Base-by-base conservation (phyloP, 352 stramenopile genomes). In the Pythium rishiriense region DNA sequence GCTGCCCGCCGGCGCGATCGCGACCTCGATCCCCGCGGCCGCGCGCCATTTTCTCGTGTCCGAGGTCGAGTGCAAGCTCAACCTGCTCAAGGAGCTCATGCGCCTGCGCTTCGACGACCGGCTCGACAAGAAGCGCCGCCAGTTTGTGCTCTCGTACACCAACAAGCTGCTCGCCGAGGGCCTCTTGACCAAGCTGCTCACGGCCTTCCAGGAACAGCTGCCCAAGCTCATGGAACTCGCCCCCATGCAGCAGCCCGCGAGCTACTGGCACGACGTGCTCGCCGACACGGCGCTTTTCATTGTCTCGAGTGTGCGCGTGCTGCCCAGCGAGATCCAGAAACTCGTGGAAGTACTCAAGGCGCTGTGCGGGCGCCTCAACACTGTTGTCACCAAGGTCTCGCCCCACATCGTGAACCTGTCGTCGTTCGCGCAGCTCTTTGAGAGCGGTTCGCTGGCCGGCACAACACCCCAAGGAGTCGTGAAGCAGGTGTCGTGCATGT, bases 351-450 rank as follows among this genome's bases (percentile, higher is more conserved):
- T 87, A 25, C 58, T 92, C 5, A 75, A 88, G 61, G 72, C 70
- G 50, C 69, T 93, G 10, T 90, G 81, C 58, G 66, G 68, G 37
- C 81, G 79, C 5, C 64, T 93, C 9, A 79, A 92, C 46, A 53
- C 68, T 1, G 74, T 78, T 24, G 78, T 92, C 31, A 69, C 82
- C 1, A 89, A 90, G 60, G 79, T 94, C 7, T 90, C 86, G 25
- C 81, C 84, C 49, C 82, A 93, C 60, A 91, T 93, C 64, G 82
- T 93, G 24, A 93, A 93, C 68, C 66, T 93, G 0, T 87, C 81
- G 55, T 85, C 81, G 47, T 88, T 91, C 55, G 67, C 73, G 5
- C 82, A 93, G 73, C 70, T 93, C 11, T 90, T 89, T 65, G 78
- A 90, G 62, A 79, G 79, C 42, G 79, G 78, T 37, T 90, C 74